Percentiles rank a stretch among this genome's conserved stretches.
Conservation (phyloP, 345 rosid genomes). For the Carallia brachiata region DNA sequence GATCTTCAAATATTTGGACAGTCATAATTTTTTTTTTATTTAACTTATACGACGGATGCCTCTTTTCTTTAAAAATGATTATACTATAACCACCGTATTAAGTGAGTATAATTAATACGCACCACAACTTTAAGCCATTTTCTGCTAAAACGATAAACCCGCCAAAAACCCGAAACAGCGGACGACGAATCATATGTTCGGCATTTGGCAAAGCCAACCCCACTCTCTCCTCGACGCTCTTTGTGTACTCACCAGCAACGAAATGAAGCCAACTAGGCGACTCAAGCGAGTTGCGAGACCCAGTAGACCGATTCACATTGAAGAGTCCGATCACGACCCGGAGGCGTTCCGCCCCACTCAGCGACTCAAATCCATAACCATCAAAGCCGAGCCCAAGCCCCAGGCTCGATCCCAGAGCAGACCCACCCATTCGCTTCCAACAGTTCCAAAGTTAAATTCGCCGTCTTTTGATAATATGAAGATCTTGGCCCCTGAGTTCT, state of each 20-base stretch:
- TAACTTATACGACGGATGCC: too few species aligned
- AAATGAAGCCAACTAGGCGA: slow-evolving; percentile 18
- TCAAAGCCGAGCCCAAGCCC: slow-evolving; percentile 16
- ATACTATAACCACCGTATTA: too few species aligned
- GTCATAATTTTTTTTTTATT: too few species aligned
- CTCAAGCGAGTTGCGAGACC: slow-evolving; percentile 14
- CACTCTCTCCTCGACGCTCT: background rate
- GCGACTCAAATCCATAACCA: slow-evolving; percentile 23
- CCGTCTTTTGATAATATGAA: slow-evolving; percentile 25
- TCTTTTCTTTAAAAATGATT: too few species aligned
- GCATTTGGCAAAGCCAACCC: background rate
- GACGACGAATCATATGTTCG: too few species aligned
- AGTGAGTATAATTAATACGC: too few species aligned
- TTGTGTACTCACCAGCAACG: background rate
- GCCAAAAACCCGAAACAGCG: too few species aligned
- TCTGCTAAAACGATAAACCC: too few species aligned
- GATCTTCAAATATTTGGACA: too few species aligned
- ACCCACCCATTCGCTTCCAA: slow-evolving; percentile 11
- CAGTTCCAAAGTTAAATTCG: background rate
- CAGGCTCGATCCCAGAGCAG: background rate
- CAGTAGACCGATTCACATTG: background rate
- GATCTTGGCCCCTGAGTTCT: slow-evolving; percentile 63
- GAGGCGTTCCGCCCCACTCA: background rate
- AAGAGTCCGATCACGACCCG: background rate
- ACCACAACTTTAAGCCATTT: too few species aligned